phyloP scores from a whole-genome alignment of 306 rosid genomes.

The Neltuma alba region DNA sequence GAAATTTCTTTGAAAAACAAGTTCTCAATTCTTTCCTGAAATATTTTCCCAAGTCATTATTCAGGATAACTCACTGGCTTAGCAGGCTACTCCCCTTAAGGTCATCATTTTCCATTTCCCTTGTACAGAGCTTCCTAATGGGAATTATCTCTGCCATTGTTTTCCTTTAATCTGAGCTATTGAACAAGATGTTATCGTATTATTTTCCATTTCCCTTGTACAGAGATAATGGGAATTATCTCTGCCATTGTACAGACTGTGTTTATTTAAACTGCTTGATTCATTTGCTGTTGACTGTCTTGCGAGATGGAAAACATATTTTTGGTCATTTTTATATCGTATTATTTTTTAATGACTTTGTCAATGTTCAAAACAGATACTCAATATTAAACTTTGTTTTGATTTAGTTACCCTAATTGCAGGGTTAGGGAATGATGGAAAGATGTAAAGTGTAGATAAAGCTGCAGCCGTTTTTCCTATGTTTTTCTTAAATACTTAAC shows the following conservation, averaged over 20 bases:
- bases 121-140: not conserved
- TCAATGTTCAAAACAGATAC: not conserved
- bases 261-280: not conserved
- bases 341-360: not conserved
- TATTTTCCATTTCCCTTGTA: no score
- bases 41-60: not conserved
- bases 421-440: not conserved
- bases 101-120: not conserved
- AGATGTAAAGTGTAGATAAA: no score
- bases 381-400: no score
- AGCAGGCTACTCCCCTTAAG: not conserved
- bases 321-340: not conserved
- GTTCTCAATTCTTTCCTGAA: not conserved
- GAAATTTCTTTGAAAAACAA: not conserved
- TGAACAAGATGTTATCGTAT: not conserved
- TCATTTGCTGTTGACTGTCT: no score
- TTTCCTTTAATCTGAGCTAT: not conserved
- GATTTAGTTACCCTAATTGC: not conserved
- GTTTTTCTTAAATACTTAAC: no score
- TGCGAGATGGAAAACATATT: not conserved
- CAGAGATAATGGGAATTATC: no score
- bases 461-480: not conserved
- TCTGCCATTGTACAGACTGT: no score
- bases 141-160: not conserved
- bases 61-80: not conserved